Base-by-base conservation (phyloP, 805 yeast genomes). In the Cephaloascus fragrans region DNA sequence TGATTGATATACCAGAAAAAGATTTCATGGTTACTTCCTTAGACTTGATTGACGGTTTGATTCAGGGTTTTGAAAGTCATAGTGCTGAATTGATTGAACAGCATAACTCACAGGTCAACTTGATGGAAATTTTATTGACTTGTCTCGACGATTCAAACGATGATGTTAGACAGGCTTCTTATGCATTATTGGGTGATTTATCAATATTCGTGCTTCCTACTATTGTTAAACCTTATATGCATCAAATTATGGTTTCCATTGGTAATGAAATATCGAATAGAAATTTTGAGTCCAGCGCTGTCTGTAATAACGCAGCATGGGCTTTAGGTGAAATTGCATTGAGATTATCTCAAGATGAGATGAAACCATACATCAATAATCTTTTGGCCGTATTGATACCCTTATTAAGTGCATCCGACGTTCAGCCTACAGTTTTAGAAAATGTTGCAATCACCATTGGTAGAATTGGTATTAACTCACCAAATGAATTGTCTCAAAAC, bases 81-180 rank as follows among this genome's bases (percentile, higher is more conserved):
- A 67, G 79, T 23, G 74, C 68, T 8, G 81, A 74, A 33, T 61
- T 84, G 45, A 69, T 82, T 37, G 48, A 53, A 18, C 64, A 62
- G 37, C 53, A 59, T 40, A 46, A 49, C 2, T 47, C 60, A 14
- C 39, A 41, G 19, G 43, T 44, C 3, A 55, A 68, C 26, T 52
- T 89, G 41, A 69, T 85, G 64, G 77, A 73, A 29, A 62, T 88
- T 37, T 53, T 89, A 41, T 50, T 83, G 23, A 67, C 75, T 35
- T 82, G 94, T 53, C 70, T 87, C 46, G 82, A 80, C 45, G 95
- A 87, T 55, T 72, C 76, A 3, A 73, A 70, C 19, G 79, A 78
- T 44, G 97, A 93, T 56, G 96, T 93, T n/a, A 74, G 97, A 46
- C 98, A 93, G 60, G 77, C 87, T 42, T 86, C 90, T 0, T 87